phyloP scores from a whole-genome alignment of 768 basidiomycete genomes.

The Albatrellus ellisii region DNA sequence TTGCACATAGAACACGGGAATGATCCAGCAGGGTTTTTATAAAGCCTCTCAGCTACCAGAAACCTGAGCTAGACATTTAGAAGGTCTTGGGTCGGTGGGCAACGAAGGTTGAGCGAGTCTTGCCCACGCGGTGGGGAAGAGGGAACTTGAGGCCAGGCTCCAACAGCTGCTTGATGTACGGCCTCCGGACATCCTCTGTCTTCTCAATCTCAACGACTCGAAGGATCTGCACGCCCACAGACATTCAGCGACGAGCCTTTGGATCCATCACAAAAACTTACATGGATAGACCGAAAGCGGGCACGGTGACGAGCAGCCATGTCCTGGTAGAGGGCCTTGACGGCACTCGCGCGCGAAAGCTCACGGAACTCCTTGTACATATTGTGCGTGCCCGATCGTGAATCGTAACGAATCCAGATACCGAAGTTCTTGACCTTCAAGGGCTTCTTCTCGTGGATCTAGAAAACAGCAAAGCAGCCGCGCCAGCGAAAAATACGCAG shows the following conservation, averaged over 20 bases:
- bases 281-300: constrained; percentile 97
- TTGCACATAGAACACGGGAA: neutral
- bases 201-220: constrained; percentile 95
- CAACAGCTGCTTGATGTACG: constrained; percentile 96
- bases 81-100: constrained; percentile 71
- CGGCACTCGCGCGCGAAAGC: constrained; percentile 86
- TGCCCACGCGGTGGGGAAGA: constrained; percentile 78
- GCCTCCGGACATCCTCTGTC: constrained; percentile 81
- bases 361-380: constrained; percentile 99
- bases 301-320: constrained; percentile 99
- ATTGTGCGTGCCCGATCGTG: constrained; percentile 99
- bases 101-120: constrained; percentile 69
- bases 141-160: constrained; percentile 92
- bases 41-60: neutral
- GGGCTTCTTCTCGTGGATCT: constrained; percentile 98
- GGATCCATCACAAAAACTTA: constrained; percentile 25
- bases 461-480: constrained; percentile 18
- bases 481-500: constrained; percentile 15
- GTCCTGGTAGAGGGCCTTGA: constrained; percentile 96
- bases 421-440: constrained; percentile 99
- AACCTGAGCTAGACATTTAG: constrained; percentile 17
- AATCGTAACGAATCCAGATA: constrained; percentile 99
- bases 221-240: constrained; percentile 58
- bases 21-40: neutral
- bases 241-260: neutral